Base-by-base conservation (phyloP, 805 yeast species). In the Candida xyloterini region DNA sequence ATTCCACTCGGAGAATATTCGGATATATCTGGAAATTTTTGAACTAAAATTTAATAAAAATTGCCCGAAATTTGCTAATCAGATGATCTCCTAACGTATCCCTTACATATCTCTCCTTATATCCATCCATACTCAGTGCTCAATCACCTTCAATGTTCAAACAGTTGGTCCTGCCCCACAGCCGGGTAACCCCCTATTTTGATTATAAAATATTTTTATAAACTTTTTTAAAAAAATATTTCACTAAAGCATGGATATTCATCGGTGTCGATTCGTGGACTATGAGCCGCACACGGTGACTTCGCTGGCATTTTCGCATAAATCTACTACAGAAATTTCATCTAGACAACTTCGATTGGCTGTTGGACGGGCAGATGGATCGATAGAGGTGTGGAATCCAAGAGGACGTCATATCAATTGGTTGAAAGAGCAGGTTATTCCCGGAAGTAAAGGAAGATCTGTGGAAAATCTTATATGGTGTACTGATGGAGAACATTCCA, bases 311-410 rank as follows among this genome's bases (percentile, higher is more conserved):
- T 91, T 89, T 59, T 84, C 91, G 24, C 85, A 79, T 56, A 58
- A 63, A 5, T 74, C 86, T 0, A 63, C 68, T 3, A 23, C 36
- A 10, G 68, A 69, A 32, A 51, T 67, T 21, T 68, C 79, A 1
- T 80, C 78, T 20, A 63, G 60, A 16, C 81, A 76, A 43, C 67
- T 88, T 40, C 71, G 96, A 44, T 65, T 93, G 27, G 97, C 98
- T 1, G 84, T 91, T 5, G 98, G 96, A 22, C 75, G 97, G 60
- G 77, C 87, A 32, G 90, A 93, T 58, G 99, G 99, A 27, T 90
- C 90, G 55, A 84, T 93, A 43, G 99, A 93, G 63, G 79, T 93
- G 24, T 91, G 98, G 96, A 87, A 87, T 60, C 96, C 96, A 28
- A 48, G 59, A 37, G 55, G 55, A 34, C 47, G 55, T 8, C 71